Base-by-base conservation (phyloP, 2,329 filamentous ascomycete species). In the Cordyceps tenuipes region DNA sequence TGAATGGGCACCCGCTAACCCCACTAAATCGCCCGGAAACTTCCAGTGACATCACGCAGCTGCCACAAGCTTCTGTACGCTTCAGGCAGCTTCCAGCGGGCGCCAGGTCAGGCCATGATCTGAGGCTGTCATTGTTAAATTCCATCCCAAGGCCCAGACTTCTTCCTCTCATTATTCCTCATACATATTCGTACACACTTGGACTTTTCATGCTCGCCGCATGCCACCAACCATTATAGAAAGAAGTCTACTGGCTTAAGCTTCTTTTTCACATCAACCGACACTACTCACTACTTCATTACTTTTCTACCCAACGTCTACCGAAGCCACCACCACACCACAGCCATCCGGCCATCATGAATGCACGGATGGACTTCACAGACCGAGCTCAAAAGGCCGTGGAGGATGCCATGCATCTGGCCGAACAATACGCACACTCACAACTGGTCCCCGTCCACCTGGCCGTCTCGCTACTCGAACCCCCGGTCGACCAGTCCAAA, bases 391-490 rank as follows among this genome's bases (percentile, higher is more conserved):
- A 92, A 72, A 90, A 93, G 78, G 89, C 93, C 69, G 82, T 99
- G 71, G 85, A 89, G 69, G 91, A 97, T 73, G 90, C 92, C 73
- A 92, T 94, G 80, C 80, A 83, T 62, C 82, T 97, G 68, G 91
- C 93, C 66, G 86, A 91, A 74, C 88, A 94, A 77, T 96, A 97
- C 72, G 85, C 85, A 44, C 94, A 99, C 77, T 87, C 91, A 46
- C 93, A 99, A 74, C 85, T 97, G 63, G 82, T 92, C 59, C 94
- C 94, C 17, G 76, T 97, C 62, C 94, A 99, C 73, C 83, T 99
- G 57, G 92, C 92, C 49, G 88, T 92, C 59, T 85, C 89, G 53
- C 83, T 94, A 62, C 82, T 93, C 69, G 88, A 91, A 64, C 88
- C 88, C 49, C 85, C 86, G 17, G 81, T 85, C 62, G 89, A 91